Conservation (phyloP, 148 eudicot genomes). For the Dysphania ambrosioides region DNA sequence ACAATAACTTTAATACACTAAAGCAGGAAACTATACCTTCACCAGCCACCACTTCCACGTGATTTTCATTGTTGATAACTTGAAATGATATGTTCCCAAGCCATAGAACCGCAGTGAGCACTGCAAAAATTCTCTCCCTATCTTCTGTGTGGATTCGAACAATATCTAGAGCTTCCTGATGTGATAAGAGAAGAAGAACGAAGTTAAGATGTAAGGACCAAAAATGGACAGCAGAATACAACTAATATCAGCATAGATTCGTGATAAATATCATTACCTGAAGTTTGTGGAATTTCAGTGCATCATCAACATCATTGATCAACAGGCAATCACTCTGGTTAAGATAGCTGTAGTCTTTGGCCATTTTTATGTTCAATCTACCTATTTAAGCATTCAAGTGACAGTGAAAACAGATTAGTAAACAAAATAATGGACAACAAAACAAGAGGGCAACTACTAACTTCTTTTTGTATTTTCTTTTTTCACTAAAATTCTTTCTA, state of each 20-base stretch:
- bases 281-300: slow-evolving; percentile 56
- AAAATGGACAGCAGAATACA: slow-evolving; percentile 8
- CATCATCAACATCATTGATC: slow-evolving; percentile 69
- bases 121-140: slow-evolving; percentile 64
- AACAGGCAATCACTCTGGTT: slow-evolving; percentile 72
- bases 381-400: slow-evolving; percentile 45
- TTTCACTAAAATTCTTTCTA: background rate
- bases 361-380: slow-evolving; percentile 58
- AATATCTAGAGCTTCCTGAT: slow-evolving; percentile 69
- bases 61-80: slow-evolving; percentile 65
- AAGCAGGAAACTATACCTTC: slow-evolving; percentile 60
- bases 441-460: background rate
- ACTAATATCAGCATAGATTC: background rate
- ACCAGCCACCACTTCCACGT: slow-evolving; percentile 63
- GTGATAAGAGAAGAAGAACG: slow-evolving; percentile 11
- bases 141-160: slow-evolving; percentile 60
- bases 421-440: background rate
- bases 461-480: background rate
- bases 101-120: slow-evolving; percentile 91
- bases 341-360: slow-evolving; percentile 65
- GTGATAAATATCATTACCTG: slow-evolving; percentile 42
- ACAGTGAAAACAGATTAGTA: background rate
- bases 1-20: slow-evolving; percentile 5
- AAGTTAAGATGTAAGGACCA: slow-evolving; percentile 4
- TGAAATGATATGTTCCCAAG: slow-evolving; percentile 88